Evolutionary conservation across 83 land plant species (phyloP), one percentile per base, ranked within the genome.

Genomic region (Thuja plicata): DNA sequence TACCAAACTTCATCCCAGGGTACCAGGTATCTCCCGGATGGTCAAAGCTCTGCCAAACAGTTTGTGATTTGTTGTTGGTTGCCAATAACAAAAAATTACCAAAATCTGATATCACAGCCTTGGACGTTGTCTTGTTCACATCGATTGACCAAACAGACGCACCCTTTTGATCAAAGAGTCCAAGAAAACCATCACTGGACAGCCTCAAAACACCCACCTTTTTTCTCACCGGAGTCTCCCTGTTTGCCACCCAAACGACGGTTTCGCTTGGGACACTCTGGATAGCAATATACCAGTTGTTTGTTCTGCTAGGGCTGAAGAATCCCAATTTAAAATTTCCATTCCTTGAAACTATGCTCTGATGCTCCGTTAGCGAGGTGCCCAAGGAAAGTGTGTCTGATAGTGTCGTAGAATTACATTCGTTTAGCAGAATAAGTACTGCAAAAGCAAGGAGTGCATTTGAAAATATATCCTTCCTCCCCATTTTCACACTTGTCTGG

Each of bases 71-170:
- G 27, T 52, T 55, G 5, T 66, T 27, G 27, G 16, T 86, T 40
- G 87, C 89, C 57, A 89, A 86, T 40, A 94, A n/a, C 24, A 94
- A 90, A 11, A 94, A 74, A 52, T 94, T 94, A 83, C 60, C 21
- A 15, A 15, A 55, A 17, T 55, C 3, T 17, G 13, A 55, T 55
- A 55, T 55, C 60, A 83, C 83, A 9, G 92, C 94, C 8, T 82
- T 27, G 16, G 55, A 87, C 13, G 91, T 21, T 30, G 9, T 46
- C 60, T 37, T 48, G 6, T 73, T n/a, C 3, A 12, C 40, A 5
- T 50, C 16, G 48, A 83, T 46, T 45, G 48, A 82, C 32, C 77
- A 73, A 54, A 54, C 0, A 54, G 16, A 15, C 11, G 0, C 0
- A 16, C 4, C 19, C 1, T 15, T 55, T 0, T 15, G 3, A 15